Evolutionary conservation across 2,329 filamentous ascomycete species (phyloP), one percentile per base, ranked within the genome.

Genomic region (Dactylellina drechsleri): DNA sequence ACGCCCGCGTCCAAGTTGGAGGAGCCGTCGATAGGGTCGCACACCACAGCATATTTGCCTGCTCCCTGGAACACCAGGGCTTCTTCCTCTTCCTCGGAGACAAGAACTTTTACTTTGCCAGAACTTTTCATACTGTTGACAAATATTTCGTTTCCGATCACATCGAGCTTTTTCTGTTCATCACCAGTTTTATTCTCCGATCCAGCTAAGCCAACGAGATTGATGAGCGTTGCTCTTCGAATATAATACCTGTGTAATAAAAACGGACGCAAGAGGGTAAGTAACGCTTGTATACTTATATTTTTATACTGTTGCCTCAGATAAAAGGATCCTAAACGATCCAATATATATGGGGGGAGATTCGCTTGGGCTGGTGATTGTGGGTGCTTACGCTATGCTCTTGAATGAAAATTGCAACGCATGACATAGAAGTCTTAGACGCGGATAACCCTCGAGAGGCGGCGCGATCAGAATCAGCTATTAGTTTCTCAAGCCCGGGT

Each of bases 371-470:
- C 16, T 58, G n/a, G 1, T 23, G 18, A 18, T 3, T 26, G 31
- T 36, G 52, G 59, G 57, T 16, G 15, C 77, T 60, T 79, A 79
- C 80, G 95, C 92, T 83, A 99, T 99, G 78, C 92, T 96, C 86
- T 99, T 99, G 90, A 99, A 99, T 78, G 95, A 94, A 86, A 98
- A 99, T 84, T 98, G 95, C 73, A 99, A 91, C 75, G 95, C 93
- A 83, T 99, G 95, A 87, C 93, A 97, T 74, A 99, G 89, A 62
- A 99, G 88, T 80, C 93, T 23, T 97, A 80, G 12, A 49, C 23
- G 23, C 43, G 1, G 16, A 28, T 8, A 7, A n/a, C 5, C 40
- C 40, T 43, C 40, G 40, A 43, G 40, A 23, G 23, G 23, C 4
- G 2, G 23, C 2, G 23, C 31, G 31, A 36, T 36, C 10, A 36